A percentile compares a stretch with the other conserved stretches of the same genome.
phyloP scores from a whole-genome alignment of 2,329 filamentous ascomycete genomes.

The Aspergillus sp. region DNA sequence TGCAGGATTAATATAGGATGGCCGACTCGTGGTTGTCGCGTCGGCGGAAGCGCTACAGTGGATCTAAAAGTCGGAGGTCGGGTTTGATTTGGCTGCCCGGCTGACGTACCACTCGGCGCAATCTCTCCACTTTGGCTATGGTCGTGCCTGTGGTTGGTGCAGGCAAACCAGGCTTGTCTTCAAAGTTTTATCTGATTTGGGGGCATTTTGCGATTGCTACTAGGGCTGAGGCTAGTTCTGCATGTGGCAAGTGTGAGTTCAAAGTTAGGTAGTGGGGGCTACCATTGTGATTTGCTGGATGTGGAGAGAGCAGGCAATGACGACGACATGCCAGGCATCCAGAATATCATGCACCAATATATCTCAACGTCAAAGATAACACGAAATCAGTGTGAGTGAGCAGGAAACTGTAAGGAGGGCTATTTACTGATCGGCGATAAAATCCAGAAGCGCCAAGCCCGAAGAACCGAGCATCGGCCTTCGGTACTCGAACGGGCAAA shows the following conservation, averaged over 20 bases:
- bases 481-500: neutral
- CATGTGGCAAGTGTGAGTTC: neutral
- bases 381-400: too few species aligned
- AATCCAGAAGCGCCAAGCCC: neutral
- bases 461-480: neutral
- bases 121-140: neutral
- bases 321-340: neutral
- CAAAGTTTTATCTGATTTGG: neutral
- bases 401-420: too few species aligned
- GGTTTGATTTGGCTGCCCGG: neutral
- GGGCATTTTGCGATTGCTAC: neutral
- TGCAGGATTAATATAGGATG: neutral
- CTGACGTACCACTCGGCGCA: conserved; percentile 1
- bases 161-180: neutral
- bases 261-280: neutral
- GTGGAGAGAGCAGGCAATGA: neutral
- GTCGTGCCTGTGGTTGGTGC: neutral
- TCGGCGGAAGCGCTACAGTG: neutral
- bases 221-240: neutral
- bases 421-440: neutral
- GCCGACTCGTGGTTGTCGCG: neutral
- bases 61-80: neutral
- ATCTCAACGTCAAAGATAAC: too few species aligned
- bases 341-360: too few species aligned
- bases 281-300: neutral